phyloP scores from a whole-genome alignment of 495 filamentous ascomycete genomes.

The Xylaria castorea region DNA sequence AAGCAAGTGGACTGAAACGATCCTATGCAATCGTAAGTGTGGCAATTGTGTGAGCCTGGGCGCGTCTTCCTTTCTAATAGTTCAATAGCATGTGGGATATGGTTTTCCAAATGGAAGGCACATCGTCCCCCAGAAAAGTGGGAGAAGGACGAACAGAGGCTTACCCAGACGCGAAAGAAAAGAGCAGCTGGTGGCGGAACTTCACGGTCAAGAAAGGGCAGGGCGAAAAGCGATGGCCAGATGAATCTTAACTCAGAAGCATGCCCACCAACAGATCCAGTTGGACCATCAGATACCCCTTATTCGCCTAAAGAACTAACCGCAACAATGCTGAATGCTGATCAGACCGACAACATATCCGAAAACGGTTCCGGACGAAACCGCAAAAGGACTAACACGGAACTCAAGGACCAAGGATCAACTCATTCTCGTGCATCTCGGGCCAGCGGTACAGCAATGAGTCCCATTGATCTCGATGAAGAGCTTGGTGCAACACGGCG shows the following conservation, averaged over 20 bases:
- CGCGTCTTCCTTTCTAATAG: slow-evolving; percentile 14
- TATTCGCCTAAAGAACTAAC: slow-evolving; percentile 35
- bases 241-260: slow-evolving; percentile 57
- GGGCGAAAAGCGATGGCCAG: slow-evolving; percentile 48
- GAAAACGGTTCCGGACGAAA: slow-evolving; percentile 38
- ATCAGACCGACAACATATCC: slow-evolving; percentile 37
- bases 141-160: slow-evolving; percentile 67
- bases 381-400: slow-evolving; percentile 38
- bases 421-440: slow-evolving; percentile 47
- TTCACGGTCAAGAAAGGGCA: slow-evolving; percentile 53
- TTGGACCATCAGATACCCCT: slow-evolving; percentile 43
- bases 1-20: slow-evolving; percentile 68
- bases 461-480: slow-evolving; percentile 66
- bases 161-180: slow-evolving; percentile 57
- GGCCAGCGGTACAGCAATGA: slow-evolving; percentile 65
- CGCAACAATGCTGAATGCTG: slow-evolving; percentile 28
- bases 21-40: slow-evolving; percentile 86
- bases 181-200: slow-evolving; percentile 44
- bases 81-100: slow-evolving; percentile 79
- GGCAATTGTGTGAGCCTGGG: neutral
- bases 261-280: slow-evolving; percentile 54
- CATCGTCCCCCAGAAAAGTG: slow-evolving; percentile 86
- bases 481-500: slow-evolving; percentile 75
- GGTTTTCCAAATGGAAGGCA: slow-evolving; percentile 83
- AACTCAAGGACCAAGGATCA: slow-evolving; percentile 39